These are phyloP conservation scores for Ballota nigra DNA, from an alignment of 257 asterid genomes.

Conservation along the genomic window DNA sequence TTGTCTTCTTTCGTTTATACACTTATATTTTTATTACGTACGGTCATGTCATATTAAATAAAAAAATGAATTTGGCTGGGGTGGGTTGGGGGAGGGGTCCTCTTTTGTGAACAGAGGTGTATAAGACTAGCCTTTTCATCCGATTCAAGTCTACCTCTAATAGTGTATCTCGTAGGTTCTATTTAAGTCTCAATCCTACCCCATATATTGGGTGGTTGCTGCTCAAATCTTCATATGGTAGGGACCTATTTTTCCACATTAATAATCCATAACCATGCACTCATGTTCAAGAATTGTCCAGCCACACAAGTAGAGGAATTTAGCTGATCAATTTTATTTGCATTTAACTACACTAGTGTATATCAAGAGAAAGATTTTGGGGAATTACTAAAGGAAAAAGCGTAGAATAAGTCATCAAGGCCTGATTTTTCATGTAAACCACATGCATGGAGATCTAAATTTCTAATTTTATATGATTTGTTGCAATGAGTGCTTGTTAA, in stretches of 20 bases:
- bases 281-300: background rate
- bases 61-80: background rate
- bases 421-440: too few species aligned
- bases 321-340: background rate
- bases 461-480: background rate
- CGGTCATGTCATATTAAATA: background rate
- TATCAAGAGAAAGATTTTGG: too few species aligned
- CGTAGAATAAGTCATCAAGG: too few species aligned
- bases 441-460: too few species aligned
- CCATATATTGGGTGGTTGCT: background rate
- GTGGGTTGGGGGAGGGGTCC: background rate
- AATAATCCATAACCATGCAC: background rate
- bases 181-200: background rate
- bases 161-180: background rate
- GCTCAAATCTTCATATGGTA: background rate
- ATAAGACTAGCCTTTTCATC: background rate
- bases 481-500: background rate
- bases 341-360: too few species aligned
- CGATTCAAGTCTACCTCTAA: background rate
- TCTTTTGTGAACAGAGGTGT: background rate
- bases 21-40: too few species aligned
- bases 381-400: too few species aligned
- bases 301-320: too few species aligned
- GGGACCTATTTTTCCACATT: conserved; percentile 12
- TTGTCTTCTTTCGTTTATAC: too few species aligned